Conservation (phyloP, 1,284 basidiomycete genomes). For the Microbotryum intermedium region DNA sequence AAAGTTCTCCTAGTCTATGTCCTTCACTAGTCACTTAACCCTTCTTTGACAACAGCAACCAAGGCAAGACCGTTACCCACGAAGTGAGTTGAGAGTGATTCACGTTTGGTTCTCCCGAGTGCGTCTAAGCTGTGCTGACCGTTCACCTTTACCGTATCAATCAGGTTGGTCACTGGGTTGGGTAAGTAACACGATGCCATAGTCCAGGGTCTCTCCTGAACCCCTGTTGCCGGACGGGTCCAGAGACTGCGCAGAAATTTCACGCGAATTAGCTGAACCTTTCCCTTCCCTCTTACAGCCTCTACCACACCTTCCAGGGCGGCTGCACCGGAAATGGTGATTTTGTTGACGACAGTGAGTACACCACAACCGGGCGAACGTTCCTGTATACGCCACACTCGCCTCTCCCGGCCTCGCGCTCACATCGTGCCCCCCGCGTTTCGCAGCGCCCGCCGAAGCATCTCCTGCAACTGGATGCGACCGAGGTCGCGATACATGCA, state of each 20-base stretch:
- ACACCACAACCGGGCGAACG: too few relatives aligned
- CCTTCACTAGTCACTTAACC: too few relatives aligned
- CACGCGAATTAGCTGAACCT: background rate
- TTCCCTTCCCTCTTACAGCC: slow-evolving; percentile 40
- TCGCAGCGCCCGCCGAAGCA: slow-evolving; percentile 38
- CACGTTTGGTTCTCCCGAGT: too few relatives aligned
- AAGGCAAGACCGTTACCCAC: slow-evolving; percentile 51
- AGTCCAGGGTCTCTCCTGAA: background rate
- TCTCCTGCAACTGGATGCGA: slow-evolving; percentile 46
- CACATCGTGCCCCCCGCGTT: background rate
- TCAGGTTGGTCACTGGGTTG: slow-evolving; percentile 48
- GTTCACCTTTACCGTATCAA: too few relatives aligned
- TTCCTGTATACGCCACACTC: slow-evolving; percentile 34
- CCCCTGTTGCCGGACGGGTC: background rate
- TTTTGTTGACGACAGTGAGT: slow-evolving; percentile 44
- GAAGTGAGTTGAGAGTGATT: slow-evolving; percentile 34
- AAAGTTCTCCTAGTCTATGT: too few relatives aligned
- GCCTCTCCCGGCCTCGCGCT: background rate
- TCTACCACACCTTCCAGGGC: slow-evolving; percentile 55
- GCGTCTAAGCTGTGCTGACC: too few relatives aligned
- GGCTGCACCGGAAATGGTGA: slow-evolving; percentile 50
- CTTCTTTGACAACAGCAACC: slow-evolving; percentile 35
- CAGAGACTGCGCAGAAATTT: background rate
- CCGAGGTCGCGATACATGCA: slow-evolving; percentile 46
- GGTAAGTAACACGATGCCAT: background rate